Evolutionary conservation across 495 filamentous ascomycete genomes (phyloP), one percentile per base, ranked within the genome.

Genomic region (Daldinia concentrica): DNA sequence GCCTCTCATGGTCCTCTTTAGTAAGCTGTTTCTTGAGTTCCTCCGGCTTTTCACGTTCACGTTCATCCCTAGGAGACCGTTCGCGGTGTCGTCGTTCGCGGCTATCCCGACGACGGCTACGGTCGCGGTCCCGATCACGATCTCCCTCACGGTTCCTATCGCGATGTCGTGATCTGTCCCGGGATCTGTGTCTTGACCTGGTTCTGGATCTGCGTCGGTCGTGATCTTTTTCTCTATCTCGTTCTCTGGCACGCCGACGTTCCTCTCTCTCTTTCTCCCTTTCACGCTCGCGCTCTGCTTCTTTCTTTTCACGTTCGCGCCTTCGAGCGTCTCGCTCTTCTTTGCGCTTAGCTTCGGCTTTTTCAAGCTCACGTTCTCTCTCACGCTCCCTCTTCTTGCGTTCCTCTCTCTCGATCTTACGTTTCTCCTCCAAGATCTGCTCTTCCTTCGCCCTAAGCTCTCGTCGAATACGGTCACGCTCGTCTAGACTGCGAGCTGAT

Each of bases 391-490:
- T 86, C 72, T 89, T 90, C 56, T 88, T 87, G 58, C 85, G 83
- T 70, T 90, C 90, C 73, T 93, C 91, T 4, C 81, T 84, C 65
- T 85, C 86, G 22, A 89, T 80, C 41, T 85, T 86, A 39, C 84
- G 84, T 73, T 91, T 91, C 73, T 93, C 89, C 60, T 91, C 89
- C 51, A 92, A 88, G 29, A 87, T 79, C 66, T 87, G 84, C 52
- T 82, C 82, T 69, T 91, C 85, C 71, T 88, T 87, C 63, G 86
- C 85, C 62, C 88, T 81, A 41, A 90, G 86, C 67, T 91, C 89
- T 56, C 88, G 87, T 72, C 88, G 87, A 19, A 88, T 80, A 32
- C 84, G 88, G 24, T 90, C 90, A 52, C 91, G 87, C 70, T 89
- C 87, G 11, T 86, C 86, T 3, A 87, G 82, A 64, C 89, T 87